Conservation (phyloP, 371 early-diverging fungal species). For the Circinella minor region DNA sequence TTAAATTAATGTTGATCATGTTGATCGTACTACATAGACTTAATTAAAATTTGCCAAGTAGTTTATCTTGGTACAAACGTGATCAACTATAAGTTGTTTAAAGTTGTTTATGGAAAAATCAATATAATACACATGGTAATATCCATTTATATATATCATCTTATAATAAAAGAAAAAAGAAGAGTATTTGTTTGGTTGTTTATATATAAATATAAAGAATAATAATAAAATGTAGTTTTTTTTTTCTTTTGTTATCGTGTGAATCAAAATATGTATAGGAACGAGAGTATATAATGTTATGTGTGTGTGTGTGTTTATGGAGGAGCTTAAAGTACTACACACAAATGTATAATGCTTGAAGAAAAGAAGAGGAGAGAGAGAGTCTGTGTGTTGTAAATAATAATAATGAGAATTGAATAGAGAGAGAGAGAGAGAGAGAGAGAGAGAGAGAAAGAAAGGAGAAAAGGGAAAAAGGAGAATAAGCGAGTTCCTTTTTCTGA, state of each 20-base stretch:
- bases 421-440: slow-evolving; percentile 1
- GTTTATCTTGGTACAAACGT: too few species aligned
- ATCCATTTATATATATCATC: too few species aligned
- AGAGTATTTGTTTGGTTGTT: too few species aligned
- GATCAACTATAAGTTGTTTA: too few species aligned
- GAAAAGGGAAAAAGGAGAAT: neutral
- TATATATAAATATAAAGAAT: too few species aligned
- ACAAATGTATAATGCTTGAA: neutral
- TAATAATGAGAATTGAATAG: neutral
- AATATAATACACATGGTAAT: too few species aligned
- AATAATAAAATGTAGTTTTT: too few species aligned
- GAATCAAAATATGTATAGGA: neutral
- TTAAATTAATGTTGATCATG: too few species aligned
- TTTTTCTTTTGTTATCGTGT: neutral
- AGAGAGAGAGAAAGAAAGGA: neutral
- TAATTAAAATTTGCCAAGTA: too few species aligned
- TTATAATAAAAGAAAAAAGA: too few species aligned
- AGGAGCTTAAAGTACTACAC: neutral
- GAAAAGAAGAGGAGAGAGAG: neutral
- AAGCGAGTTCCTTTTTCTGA: neutral
- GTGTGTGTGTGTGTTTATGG: neutral
- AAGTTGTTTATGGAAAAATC: too few species aligned
- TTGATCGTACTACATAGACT: too few species aligned
- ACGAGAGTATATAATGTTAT: neutral
- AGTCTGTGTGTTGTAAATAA: neutral